Percentiles rank a stretch among this genome's conserved stretches.
phyloP scores from a whole-genome alignment of 169 alveolate species.

The Plasmodium cynomolgi region DNA sequence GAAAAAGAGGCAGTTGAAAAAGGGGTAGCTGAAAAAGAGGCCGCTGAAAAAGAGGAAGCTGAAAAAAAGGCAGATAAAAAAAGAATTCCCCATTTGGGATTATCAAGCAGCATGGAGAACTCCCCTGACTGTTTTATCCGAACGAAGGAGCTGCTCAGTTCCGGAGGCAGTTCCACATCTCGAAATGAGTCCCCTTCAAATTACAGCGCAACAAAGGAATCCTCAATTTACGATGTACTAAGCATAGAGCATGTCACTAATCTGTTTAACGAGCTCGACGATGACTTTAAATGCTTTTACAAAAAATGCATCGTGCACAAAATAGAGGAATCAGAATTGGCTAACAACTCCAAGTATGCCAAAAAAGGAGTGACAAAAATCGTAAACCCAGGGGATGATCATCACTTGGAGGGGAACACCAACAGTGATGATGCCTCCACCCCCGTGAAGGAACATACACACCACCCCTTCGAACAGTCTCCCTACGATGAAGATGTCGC shows the following conservation, averaged over 20 bases:
- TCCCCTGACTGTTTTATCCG: not conserved
- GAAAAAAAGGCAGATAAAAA: not conserved
- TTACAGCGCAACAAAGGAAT: constrained; percentile 17
- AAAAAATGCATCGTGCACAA: constrained; percentile 17
- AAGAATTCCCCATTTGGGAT: not conserved
- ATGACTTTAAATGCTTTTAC: constrained; percentile 31
- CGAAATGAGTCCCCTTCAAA: constrained; percentile 4
- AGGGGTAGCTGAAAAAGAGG: no score
- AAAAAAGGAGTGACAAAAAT: not conserved
- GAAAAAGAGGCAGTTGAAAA: not conserved
- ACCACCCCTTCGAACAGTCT: not conserved
- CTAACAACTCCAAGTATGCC: not conserved
- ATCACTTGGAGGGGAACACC: not conserved
- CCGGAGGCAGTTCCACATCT: not conserved
- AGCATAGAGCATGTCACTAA: constrained; percentile 21
- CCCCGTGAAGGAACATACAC: not conserved
- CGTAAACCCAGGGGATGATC: not conserved
- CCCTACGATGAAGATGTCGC: not conserved
- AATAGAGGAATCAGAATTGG: constrained; percentile 13
- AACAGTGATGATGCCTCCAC: not conserved
- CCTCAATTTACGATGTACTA: constrained; percentile 14
- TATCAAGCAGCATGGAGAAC: not conserved
- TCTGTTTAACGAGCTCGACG: constrained; percentile 19
- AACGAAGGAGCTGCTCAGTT: not conserved
- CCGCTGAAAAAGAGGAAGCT: no score